Evolutionary conservation across 805 yeast species (phyloP).

Genomic region (Lipomyces orientalis): DNA sequence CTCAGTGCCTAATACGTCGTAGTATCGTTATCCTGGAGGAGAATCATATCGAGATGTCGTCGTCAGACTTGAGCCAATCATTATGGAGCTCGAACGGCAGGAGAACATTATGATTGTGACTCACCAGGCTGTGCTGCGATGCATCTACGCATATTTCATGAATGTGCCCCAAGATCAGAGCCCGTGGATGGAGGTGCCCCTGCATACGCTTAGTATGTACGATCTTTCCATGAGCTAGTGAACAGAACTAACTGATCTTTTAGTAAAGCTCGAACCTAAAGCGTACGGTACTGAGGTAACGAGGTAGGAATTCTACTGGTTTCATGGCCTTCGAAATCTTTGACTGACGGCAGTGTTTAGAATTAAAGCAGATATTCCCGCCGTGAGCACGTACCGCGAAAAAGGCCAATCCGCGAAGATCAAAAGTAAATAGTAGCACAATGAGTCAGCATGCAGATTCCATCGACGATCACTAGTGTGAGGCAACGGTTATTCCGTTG

Average conservation of each 20-base stretch:
- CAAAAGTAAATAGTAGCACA: slow-evolving; percentile 1
- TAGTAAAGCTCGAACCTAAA: slow-evolving; percentile 84
- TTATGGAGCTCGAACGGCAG: slow-evolving; percentile 97
- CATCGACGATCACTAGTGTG: background rate
- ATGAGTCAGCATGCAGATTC: slow-evolving; percentile 1
- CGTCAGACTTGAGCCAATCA: slow-evolving; percentile 92
- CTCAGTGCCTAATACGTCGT: background rate
- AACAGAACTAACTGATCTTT: background rate
- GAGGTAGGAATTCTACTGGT: slow-evolving; percentile 35
- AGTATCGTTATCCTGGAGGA: slow-evolving; percentile 93
- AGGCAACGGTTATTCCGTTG: background rate
- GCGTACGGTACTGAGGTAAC: slow-evolving; percentile 90
- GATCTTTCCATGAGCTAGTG: background rate
- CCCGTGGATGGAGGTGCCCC: slow-evolving; percentile 99
- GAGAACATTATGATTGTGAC: slow-evolving; percentile 95
- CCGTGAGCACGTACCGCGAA: slow-evolving; percentile 94
- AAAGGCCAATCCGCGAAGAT: slow-evolving; percentile 58
- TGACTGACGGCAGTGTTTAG: slow-evolving; percentile 42
- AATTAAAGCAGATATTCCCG: slow-evolving; percentile 95
- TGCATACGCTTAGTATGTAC: slow-evolving; percentile 74
- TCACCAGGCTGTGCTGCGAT: slow-evolving; percentile 95
- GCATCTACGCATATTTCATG: slow-evolving; percentile 97
- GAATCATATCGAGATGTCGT: slow-evolving; percentile 97
- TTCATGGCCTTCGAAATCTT: background rate
- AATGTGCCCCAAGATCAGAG: slow-evolving; percentile 96